A percentile compares a stretch with the other conserved stretches of the same genome.
These are phyloP conservation scores for Stephania yunnanensis DNA, from an alignment of 164 flowering plant species.

Conservation along the genomic window DNA sequence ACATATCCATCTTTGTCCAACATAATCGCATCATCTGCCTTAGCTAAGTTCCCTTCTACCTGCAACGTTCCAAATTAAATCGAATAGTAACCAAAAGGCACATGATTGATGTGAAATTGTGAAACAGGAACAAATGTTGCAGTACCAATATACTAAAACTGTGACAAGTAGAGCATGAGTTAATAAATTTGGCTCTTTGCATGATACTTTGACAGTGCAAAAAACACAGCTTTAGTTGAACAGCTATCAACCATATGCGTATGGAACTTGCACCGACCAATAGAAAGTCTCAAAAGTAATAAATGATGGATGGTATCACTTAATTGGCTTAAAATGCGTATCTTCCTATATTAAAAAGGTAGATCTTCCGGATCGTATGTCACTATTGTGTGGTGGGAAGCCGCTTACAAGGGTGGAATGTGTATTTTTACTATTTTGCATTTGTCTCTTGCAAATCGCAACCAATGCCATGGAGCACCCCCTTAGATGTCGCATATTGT, in stretches of 20 bases:
- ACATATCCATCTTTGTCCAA: conserved; percentile 97
- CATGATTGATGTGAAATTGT: neutral
- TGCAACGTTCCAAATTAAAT: conserved; percentile 28
- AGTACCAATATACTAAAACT: neutral
- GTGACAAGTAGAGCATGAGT: neutral
- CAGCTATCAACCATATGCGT: neutral
- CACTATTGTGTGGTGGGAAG: neutral
- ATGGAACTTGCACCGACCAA: neutral
- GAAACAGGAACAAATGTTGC: neutral
- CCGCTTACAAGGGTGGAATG: too few species aligned
- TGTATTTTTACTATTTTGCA: neutral
- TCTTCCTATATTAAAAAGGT: too few species aligned
- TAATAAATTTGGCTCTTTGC: neutral
- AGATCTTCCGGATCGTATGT: neutral
- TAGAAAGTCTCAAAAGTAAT: neutral
- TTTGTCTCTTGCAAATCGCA: too few species aligned
- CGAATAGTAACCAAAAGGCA: neutral
- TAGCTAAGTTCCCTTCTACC: conserved; percentile 85
- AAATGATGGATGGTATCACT: neutral
- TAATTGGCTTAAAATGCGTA: neutral
- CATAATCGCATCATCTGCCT: conserved; percentile 92
- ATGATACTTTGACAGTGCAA: neutral
- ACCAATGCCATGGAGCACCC: too few species aligned
- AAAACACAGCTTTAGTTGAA: neutral
- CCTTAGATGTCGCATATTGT: too few species aligned